A percentile compares a stretch with the other conserved stretches of the same genome.
Evolutionary conservation across 2,329 filamentous ascomycete species (phyloP).

Genomic region (Neofusicoccum umdonicola): DNA sequence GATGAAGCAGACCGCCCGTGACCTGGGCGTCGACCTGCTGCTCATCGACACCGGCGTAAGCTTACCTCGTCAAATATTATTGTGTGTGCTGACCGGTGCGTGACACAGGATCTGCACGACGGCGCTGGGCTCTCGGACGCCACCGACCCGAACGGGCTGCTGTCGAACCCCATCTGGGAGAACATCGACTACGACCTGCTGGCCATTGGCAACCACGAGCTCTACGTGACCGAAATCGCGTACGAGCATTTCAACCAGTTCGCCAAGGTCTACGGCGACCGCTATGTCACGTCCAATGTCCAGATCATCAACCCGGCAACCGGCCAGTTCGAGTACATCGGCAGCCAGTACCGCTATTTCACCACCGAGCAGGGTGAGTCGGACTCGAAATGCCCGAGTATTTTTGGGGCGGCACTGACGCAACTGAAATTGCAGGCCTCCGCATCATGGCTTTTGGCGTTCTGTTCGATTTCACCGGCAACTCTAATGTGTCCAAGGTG

Average conservation of each 20-base stretch:
- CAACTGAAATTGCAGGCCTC: slow-evolving; percentile 28
- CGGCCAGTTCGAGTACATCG: slow-evolving; percentile 46
- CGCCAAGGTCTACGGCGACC: slow-evolving; percentile 56
- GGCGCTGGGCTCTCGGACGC: slow-evolving; percentile 63
- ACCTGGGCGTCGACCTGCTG: slow-evolving; percentile 59
- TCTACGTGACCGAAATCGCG: slow-evolving; percentile 61
- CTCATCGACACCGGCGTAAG: slow-evolving; percentile 57
- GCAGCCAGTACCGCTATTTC: slow-evolving; percentile 50
- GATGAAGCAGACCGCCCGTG: slow-evolving; percentile 59
- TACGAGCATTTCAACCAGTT: slow-evolving; percentile 62
- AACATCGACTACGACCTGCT: slow-evolving; percentile 55
- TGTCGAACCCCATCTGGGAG: slow-evolving; percentile 55
- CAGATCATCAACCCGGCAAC: slow-evolving; percentile 47
- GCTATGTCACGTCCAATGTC: slow-evolving; percentile 55
- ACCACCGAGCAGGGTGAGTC: slow-evolving; percentile 44
- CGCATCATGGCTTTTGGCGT: slow-evolving; percentile 55
- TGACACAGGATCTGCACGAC: slow-evolving; percentile 59
- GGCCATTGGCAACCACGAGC: slow-evolving; percentile 63
- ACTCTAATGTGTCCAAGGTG: slow-evolving; percentile 61
- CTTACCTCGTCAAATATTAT: background rate
- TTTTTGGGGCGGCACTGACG: no score
- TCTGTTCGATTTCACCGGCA: slow-evolving; percentile 52
- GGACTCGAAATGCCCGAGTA: no score
- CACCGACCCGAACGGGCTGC: slow-evolving; percentile 55
- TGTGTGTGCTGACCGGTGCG: background rate